Base-by-base conservation (phyloP, 2,329 filamentous ascomycete species). In the Trichoderma breve region DNA sequence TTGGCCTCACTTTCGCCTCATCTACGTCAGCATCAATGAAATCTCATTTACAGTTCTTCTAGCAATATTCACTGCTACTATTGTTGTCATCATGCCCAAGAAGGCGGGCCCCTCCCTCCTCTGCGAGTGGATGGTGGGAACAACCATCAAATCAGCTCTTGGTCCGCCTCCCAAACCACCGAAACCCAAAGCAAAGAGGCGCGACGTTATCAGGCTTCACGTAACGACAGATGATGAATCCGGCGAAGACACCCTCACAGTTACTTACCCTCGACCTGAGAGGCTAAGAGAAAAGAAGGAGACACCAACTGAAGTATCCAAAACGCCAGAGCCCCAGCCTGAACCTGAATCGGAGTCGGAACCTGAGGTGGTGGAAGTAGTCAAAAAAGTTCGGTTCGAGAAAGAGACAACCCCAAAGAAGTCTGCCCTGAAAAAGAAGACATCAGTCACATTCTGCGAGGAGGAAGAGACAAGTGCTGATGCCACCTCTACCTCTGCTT, bases 201-300 rank as follows among this genome's bases (percentile, higher is more conserved):
- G 79, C 61, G 79, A 79, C 21, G 77, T 83, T 12, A 75, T 85
- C 71, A 81, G 76, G 26, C 76, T 87, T 36, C 81, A 84, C 66
- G 76, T 87, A 2, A 80, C 82, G 15, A 87, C 86, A 12, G 86
- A 89, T 73, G 86, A 88, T 57, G 85, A 87, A 70, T 82, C 81
- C n/a, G 83, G 84, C 8, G 80, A 83, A 30, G 86, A 89, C 67
- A 84, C 81, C 3, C 77, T 88, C 68, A 82, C 78, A 21, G 77
- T 89, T 47, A 86, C 84, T 1, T 86, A 86, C 66, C 86, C 86
- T 1, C 83, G 85, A 67, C 74, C 71, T 43, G 74, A 74, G n/a
- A 74, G 71, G 53, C 76, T 76, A 63, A 75, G 71, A 21, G 75
- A 71, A 32, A 72, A 73, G 26, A 51, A 26, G 5, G 53, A 21